Base-by-base conservation (phyloP, 805 yeast species). In the Martiniozyma abietophila region DNA sequence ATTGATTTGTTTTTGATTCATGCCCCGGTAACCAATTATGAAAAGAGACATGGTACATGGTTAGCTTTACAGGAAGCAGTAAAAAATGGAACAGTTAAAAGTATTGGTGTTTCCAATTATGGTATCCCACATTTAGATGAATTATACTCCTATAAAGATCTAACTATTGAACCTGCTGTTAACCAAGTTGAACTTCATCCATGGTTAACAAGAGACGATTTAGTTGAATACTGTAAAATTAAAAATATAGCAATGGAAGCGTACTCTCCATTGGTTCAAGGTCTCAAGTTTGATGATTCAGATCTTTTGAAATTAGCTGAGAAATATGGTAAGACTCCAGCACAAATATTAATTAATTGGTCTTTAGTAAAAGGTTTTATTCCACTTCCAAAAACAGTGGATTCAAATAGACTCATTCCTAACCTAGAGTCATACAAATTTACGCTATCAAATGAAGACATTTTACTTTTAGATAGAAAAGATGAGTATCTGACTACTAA, bases 261-360 rank as follows among this genome's bases (percentile, higher is more conserved):
- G 0, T 78, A 71, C 55, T 64, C 77, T 12, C 83, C 85, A 10
- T 61, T 77, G 49, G 75, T 79, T 3, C 68, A 68, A 39, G 80
- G 77, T 14, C 43, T 32, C 18, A 66, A 61, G 43, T 46, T 72
- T 19, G 44, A 54, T 31, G 76, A 71, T 44, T 59, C 64, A 1
- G 57, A 54, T 11, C 25, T 72, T 6, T 18, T 56, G 4, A 56
- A 50, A 22, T 59, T 78, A 36, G 69, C 74, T 30, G 49, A 59
- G 29, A 71, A 72, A 45, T 69, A 65, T 35, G 56, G 59, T 4
- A 61, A 65, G 19, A 49, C 74, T 7, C 61, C 69, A 17, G 77
- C 73, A 8, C 81, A 78, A 48, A 65, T 80, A 16, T 56, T 80
- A 40, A 61, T 80, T 31, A 67, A 74, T 44, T 80, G 88, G 88